Percentiles rank a stretch among this genome's conserved stretches.
These are phyloP conservation scores for Calonectria ilicicola DNA, from an alignment of 2,329 filamentous ascomycete species.

Conservation along the genomic window DNA sequence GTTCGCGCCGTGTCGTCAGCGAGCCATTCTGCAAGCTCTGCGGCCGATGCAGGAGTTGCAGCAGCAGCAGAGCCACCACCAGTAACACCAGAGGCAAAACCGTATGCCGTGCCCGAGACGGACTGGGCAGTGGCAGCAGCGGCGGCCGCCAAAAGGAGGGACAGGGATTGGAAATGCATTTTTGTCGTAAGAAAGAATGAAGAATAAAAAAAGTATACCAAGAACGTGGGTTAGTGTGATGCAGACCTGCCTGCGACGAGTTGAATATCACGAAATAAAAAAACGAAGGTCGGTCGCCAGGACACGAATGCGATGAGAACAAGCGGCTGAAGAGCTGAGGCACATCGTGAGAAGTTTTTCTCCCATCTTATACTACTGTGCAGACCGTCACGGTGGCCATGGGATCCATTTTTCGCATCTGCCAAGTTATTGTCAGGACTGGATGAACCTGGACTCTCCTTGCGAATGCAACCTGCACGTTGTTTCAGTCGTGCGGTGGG, in stretches of 20 bases:
- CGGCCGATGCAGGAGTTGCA: conserved; percentile 55
- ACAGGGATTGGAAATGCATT: conserved; percentile 26
- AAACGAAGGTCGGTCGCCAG: conserved; percentile 12
- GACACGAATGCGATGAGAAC: conserved; percentile 10
- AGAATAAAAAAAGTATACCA: background rate
- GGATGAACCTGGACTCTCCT: background rate
- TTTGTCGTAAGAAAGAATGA: conserved; percentile 7
- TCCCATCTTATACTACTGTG: background rate
- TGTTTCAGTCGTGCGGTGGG: conserved; percentile 7
- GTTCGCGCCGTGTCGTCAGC: conserved; percentile 42
- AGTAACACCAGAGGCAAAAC: conserved; percentile 56
- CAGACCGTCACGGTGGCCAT: background rate
- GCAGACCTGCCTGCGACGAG: conserved; percentile 13
- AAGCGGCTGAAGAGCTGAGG: background rate
- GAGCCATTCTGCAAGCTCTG: conserved; percentile 53
- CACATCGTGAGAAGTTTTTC: background rate
- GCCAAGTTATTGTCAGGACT: conserved; percentile 16
- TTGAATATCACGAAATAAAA: conserved; percentile 1
- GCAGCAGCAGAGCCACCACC: conserved; percentile 62
- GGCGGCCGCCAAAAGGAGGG: conserved; percentile 33
- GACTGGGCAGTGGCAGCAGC: conserved; percentile 40
- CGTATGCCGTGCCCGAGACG: conserved; percentile 45
- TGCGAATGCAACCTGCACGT: background rate
- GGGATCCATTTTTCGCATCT: background rate
- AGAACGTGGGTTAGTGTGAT: background rate